A percentile compares a stretch with the other conserved stretches of the same genome.
Evolutionary conservation across 106 monocot species (phyloP).

Genomic region (Dendrobium chrysotoxum): DNA sequence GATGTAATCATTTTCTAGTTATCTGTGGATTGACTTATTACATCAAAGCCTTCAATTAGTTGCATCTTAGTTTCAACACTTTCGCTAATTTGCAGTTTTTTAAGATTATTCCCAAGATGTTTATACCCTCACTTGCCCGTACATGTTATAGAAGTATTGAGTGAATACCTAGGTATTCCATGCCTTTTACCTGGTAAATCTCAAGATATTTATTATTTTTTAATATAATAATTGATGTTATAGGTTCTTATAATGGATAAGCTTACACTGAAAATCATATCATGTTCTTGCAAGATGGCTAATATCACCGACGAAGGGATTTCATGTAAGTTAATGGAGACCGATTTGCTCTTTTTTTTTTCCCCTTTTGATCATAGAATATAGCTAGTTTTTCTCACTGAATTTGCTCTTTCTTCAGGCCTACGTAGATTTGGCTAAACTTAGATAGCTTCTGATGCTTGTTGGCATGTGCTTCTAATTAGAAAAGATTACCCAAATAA

Average conservation of each 20-base stretch:
- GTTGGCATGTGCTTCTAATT: neutral
- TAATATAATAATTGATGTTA: neutral
- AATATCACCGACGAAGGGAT: slow-evolving; percentile 92
- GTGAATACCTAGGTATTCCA: neutral
- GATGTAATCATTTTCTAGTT: neutral
- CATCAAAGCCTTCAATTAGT: neutral
- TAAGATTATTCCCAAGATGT: neutral
- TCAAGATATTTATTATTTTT: neutral
- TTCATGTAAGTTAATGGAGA: slow-evolving; percentile 61
- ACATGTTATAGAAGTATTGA: neutral
- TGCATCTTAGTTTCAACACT: slow-evolving; percentile 2
- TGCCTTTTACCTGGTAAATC: neutral
- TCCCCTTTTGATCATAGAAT: neutral
- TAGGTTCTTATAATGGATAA: slow-evolving; percentile 98
- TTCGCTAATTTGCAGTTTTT: neutral
- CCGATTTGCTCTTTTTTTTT: neutral
- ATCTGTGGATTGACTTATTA: neutral
- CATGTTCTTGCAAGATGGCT: slow-evolving; percentile 95
- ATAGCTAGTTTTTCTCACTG: neutral
- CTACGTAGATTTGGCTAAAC: neutral
- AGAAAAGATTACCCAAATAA: neutral
- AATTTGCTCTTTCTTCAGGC: neutral
- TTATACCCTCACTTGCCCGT: neutral
- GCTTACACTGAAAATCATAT: slow-evolving; percentile 85
- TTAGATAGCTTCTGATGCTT: neutral